Conservation (phyloP, 768 basidiomycete species). For the Rickenella mellea region DNA sequence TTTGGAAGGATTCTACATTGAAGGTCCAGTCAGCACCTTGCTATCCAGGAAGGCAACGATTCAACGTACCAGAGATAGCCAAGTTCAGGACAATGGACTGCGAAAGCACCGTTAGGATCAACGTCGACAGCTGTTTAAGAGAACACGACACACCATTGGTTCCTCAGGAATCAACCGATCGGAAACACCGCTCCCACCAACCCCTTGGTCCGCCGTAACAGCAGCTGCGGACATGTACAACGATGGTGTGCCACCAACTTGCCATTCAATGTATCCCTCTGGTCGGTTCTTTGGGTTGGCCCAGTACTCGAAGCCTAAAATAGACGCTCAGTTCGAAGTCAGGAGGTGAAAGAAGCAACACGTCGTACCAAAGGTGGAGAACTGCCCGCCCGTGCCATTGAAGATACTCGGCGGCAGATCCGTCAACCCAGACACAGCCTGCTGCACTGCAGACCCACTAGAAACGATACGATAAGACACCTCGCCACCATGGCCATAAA, state of each 20-base stretch:
- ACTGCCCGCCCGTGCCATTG: conserved; percentile 45
- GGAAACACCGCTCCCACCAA: conserved; percentile 38
- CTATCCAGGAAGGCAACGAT: neutral
- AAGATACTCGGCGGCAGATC: conserved; percentile 42
- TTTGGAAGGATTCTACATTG: conserved; percentile 25
- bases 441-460: conserved; percentile 47
- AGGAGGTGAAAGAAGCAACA: neutral
- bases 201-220: conserved; percentile 34
- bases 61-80: conserved; percentile 42
- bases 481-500: neutral
- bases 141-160: conserved; percentile 43
- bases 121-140: neutral
- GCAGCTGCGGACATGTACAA: conserved; percentile 46
- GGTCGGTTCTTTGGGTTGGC: conserved; percentile 42
- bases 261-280: conserved; percentile 71
- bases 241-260: conserved; percentile 43
- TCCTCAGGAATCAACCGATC: conserved; percentile 50
- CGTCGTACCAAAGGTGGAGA: conserved; percentile 35
- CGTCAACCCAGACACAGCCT: conserved; percentile 41
- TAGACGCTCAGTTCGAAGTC: neutral
- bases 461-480: neutral
- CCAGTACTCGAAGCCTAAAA: conserved; percentile 67
- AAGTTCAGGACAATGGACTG: conserved; percentile 57
- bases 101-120: conserved; percentile 5
- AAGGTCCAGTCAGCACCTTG: neutral